Base-by-base conservation (phyloP, 805 yeast species). In the Phaffomyces opuntiae region DNA sequence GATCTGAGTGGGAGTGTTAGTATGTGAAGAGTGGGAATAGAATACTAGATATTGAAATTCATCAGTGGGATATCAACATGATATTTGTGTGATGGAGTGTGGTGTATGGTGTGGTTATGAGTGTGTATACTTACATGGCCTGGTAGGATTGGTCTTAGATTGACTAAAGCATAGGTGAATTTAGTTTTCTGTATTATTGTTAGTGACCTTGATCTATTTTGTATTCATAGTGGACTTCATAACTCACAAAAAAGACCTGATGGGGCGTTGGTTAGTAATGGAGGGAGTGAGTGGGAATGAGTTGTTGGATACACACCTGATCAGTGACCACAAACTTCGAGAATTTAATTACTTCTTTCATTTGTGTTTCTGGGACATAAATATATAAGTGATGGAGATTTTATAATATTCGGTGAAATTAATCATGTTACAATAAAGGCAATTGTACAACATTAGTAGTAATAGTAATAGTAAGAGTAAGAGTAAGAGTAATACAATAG, bases 131-230 rank as follows among this genome's bases (percentile, higher is more conserved):
- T 17, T 40, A 53, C 91, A 67, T 93, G 99, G 1, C 99, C 99
- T 0, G 96, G 93, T 0, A 88, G 86, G 42, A 95, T 69, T 0
- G 99, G 99, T 62, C 87, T 87, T 43, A 95, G 63, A 62, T 93
- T 93, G 26, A 95, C 99, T 40, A 93, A 65, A 0, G 96, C 97
- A 67, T 72, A 95, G 1, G 93, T 75, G 61, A 75, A 70, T 48
- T 75, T 73, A 2, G 95, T 72, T 51, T 69, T 69, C 72, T 80
- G 37, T 38, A 44, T 11, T 12, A 33, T 33, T n/a, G 44, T 50
- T 46, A 46, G 53, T 39, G 51, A 36, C 14, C 8, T 38, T 17
- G n/a, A 27, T 19, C 6, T n/a, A n/a, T 11, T 3, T 3, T 13
- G 17, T 17, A 17, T 17, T 17, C 19, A 17, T 17, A 17, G 19